phyloP scores from a whole-genome alignment of 169 alveolate species.

The Cryptosporidium baileyi region DNA sequence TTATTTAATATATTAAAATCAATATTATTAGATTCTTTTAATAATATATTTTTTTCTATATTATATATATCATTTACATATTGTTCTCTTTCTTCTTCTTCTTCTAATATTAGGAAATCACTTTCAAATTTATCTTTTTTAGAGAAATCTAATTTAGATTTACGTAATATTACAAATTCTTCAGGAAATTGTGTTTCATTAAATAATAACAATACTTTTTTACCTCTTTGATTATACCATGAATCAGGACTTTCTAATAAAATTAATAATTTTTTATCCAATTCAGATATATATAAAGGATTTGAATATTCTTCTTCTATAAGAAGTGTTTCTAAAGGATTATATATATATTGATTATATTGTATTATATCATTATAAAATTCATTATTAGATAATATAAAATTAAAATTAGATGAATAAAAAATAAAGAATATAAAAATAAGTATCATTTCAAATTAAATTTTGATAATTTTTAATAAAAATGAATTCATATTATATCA shows the following conservation, averaged over 20 bases:
- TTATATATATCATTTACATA: background rate
- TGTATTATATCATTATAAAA: too few species aligned
- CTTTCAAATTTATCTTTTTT: background rate
- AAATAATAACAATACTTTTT: conserved; percentile 7
- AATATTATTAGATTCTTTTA: background rate
- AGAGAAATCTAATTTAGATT: background rate
- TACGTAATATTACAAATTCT: conserved; percentile 28
- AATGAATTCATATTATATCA: too few species aligned
- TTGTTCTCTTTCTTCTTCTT: conserved; percentile 32
- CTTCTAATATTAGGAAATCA: conserved; percentile 20
- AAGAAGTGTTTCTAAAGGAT: too few species aligned
- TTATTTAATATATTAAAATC: background rate
- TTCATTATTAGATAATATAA: too few species aligned
- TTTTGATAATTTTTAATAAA: too few species aligned
- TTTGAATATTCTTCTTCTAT: too few species aligned
- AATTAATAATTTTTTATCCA: conserved; percentile 7
- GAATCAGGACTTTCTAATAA: conserved; percentile 39
- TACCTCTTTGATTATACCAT: conserved; percentile 58
- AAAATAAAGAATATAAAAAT: too few species aligned
- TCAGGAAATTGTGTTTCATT: conserved; percentile 52
- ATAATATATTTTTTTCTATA: background rate
- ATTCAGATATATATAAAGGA: too few species aligned
- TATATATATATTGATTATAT: too few species aligned
- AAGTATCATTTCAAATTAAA: too few species aligned
- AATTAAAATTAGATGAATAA: too few species aligned